These are phyloP conservation scores for Aegilops tauschii DNA, from an alignment of 176 grass and related monocot species.

Conservation along the genomic window DNA sequence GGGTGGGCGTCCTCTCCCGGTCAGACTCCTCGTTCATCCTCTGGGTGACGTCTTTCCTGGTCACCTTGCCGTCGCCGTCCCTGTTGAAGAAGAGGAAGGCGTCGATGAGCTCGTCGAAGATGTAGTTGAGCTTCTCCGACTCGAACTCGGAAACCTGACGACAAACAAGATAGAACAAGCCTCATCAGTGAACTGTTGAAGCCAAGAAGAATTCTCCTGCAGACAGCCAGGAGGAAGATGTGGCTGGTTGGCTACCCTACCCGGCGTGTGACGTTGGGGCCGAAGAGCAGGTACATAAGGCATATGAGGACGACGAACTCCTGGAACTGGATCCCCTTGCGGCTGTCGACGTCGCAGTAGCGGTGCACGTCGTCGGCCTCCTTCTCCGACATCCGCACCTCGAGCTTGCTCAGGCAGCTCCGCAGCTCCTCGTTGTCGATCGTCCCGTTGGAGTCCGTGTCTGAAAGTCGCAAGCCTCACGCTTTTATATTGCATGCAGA, in stretches of 20 bases:
- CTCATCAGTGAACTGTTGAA: too few relatives aligned
- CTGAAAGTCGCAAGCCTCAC: conserved; percentile 12
- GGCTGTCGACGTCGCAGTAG: conserved; percentile 61
- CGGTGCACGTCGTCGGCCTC: conserved; percentile 44
- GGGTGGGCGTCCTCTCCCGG: conserved; percentile 57
- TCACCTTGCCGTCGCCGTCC: conserved; percentile 59
- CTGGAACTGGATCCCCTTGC: conserved; percentile 56
- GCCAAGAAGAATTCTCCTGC: neutral
- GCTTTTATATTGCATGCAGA: neutral
- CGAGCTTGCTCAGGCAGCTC: conserved; percentile 40
- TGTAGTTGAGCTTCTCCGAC: conserved; percentile 46
- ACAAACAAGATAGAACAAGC: neutral
- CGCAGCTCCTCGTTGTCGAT: conserved; percentile 60
- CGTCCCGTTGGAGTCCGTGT: conserved; percentile 60
- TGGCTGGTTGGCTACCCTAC: neutral
- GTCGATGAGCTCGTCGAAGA: conserved; percentile 63
- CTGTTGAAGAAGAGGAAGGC: conserved; percentile 69
- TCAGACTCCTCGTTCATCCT: conserved; percentile 55
- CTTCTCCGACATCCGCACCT: conserved; percentile 43
- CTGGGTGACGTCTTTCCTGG: conserved; percentile 45
- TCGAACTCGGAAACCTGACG: conserved; percentile 47
- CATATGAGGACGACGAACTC: conserved; percentile 81
- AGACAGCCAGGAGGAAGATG: neutral
- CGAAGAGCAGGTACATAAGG: conserved; percentile 54
- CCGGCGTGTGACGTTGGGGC: conserved; percentile 37